Conservation (phyloP, 1,284 basidiomycete genomes). For the Microbotryomycetes sp. region DNA sequence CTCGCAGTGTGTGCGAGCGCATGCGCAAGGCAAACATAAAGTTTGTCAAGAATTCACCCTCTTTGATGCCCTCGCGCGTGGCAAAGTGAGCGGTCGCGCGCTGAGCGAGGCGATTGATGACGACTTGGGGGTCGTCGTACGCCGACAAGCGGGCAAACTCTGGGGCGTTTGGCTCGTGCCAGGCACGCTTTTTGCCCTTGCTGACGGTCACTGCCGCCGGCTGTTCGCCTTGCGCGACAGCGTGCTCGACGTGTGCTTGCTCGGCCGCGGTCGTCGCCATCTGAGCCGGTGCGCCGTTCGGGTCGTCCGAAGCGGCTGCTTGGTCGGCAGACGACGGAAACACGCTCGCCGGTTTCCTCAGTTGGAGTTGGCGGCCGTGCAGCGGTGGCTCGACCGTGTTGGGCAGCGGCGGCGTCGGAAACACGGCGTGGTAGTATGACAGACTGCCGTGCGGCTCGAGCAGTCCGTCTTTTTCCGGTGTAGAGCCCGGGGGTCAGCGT, state of each 20-base stretch:
- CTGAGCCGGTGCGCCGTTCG: background rate
- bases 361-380: conserved; percentile 12
- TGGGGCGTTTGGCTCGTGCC: conserved; percentile 26
- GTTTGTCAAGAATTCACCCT: conserved; percentile 30
- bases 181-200: conserved; percentile 4
- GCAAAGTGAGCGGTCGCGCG: conserved; percentile 26
- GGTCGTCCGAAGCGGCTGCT: background rate
- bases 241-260: background rate
- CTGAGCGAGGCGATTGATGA: conserved; percentile 18
- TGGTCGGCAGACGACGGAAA: background rate
- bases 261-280: background rate
- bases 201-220: background rate
- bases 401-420: conserved; percentile 28
- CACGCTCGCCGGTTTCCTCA: conserved; percentile 6
- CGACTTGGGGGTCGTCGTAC: conserved; percentile 19
- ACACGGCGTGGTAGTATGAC: conserved; percentile 32
- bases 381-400: conserved; percentile 17
- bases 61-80: conserved; percentile 29
- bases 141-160: conserved; percentile 26
- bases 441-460: conserved; percentile 20
- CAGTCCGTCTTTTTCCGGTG: conserved; percentile 17
- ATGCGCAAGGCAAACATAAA: conserved; percentile 24
- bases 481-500: background rate
- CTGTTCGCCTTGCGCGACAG: background rate
- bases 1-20: conserved; percentile 21